Conservation (phyloP, 2,329 filamentous ascomycete species). For the Tolypocladium ovalisporum region DNA sequence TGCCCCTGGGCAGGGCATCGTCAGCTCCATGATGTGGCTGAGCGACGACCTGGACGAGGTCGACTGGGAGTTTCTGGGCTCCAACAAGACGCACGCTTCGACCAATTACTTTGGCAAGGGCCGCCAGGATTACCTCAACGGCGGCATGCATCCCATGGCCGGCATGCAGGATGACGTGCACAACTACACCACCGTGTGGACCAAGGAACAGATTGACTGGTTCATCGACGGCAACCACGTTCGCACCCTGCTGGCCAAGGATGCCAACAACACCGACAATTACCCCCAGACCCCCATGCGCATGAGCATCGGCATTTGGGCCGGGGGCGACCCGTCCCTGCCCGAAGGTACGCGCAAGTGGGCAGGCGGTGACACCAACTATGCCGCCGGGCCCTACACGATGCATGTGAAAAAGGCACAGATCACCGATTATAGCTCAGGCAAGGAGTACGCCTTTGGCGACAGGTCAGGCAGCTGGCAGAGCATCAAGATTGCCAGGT, state of each 20-base stretch:
- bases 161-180: constrained; percentile 52
- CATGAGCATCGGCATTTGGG: constrained; percentile 56
- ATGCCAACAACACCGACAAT: constrained; percentile 49
- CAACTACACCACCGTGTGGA: constrained; percentile 72
- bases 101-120: constrained; percentile 78
- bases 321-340: constrained; percentile 46
- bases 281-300: constrained; percentile 73
- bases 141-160: constrained; percentile 43
- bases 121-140: constrained; percentile 50
- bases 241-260: constrained; percentile 49
- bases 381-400: constrained; percentile 52
- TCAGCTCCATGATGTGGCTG: constrained; percentile 73
- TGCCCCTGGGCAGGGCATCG: constrained; percentile 61
- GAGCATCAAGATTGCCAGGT: constrained; percentile 50
- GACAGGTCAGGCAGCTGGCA: constrained; percentile 51
- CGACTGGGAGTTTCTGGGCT: constrained; percentile 75
- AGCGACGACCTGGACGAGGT: constrained; percentile 81
- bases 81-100: constrained; percentile 49
- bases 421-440: constrained; percentile 48
- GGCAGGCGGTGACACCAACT: constrained; percentile 62
- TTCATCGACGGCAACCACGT: constrained; percentile 57
- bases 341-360: constrained; percentile 50
- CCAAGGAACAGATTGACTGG: constrained; percentile 53
- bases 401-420: constrained; percentile 59
- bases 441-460: constrained; percentile 54